Evolutionary conservation across 768 basidiomycete genomes (phyloP).

Genomic region (Termitomyces sp.): DNA sequence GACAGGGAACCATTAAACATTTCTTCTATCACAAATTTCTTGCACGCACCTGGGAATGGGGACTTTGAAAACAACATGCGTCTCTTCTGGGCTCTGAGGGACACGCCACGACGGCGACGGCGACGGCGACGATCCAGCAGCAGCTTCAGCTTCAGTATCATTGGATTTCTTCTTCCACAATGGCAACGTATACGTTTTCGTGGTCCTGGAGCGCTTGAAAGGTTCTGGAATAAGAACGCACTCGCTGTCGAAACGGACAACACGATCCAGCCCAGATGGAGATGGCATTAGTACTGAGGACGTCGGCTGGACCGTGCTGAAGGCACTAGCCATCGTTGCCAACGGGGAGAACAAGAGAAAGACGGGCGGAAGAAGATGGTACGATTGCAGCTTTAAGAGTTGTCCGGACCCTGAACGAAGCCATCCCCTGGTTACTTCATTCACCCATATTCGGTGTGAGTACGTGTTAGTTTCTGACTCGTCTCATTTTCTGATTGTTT

Average conservation of each 20-base stretch:
- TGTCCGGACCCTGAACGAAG: conserved; percentile 11
- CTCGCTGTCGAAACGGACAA: conserved; percentile 67
- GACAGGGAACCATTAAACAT: conserved; percentile 1
- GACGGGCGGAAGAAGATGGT: conserved; percentile 9
- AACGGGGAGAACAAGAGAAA: conserved; percentile 4
- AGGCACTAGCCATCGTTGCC: conserved; percentile 11
- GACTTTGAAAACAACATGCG: conserved; percentile 51
- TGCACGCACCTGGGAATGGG: conserved; percentile 51
- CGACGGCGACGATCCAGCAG: conserved; percentile 13
- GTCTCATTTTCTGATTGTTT: not conserved
- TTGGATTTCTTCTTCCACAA: conserved; percentile 46
- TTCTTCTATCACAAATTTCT: not conserved
- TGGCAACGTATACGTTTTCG: conserved; percentile 64
- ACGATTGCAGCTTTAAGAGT: conserved; percentile 10
- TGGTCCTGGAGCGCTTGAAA: conserved; percentile 42
- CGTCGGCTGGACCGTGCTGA: conserved; percentile 4
- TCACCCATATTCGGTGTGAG: not conserved
- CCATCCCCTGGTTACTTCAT: conserved; percentile 6
- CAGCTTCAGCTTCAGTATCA: conserved; percentile 20
- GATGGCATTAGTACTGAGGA: conserved; percentile 9
- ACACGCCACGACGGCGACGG: not conserved
- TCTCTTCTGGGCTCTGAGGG: conserved; percentile 25
- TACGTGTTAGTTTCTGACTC: not conserved
- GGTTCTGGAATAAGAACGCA: conserved; percentile 73
- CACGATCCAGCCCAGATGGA: conserved; percentile 14